Evolutionary conservation across 352 stramenopile genomes (phyloP), one percentile per base, ranked within the genome.

Genomic region (Phytophthora niederhauseri): DNA sequence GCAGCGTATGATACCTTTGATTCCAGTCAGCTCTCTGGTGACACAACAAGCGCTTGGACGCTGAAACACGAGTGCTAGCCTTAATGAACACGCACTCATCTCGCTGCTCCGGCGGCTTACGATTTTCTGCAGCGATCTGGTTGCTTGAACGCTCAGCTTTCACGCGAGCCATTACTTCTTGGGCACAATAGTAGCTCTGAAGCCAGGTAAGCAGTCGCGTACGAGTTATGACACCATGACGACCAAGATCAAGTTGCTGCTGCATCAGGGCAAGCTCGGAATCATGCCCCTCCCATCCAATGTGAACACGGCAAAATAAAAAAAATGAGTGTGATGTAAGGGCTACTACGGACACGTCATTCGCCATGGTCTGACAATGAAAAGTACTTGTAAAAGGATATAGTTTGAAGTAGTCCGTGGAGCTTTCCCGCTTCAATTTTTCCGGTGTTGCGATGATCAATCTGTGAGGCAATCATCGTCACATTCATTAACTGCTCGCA

Each of bases 381-480:
- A 17, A 51, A 15, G 7, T 7, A 36, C 11, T 8, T 52, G 34
- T 50, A 34, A 77, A 85, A 70, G 73, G 83, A 91, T 90, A 91
- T 90, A 50, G 66, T 73, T 72, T 75, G 75, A n/a, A 93, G 71
- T 2, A 93, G 61, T 2, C 64, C 36, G 5, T 57, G 76, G 0
- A 93, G 67, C 49, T 85, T 90, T 22, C 64, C 64, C 12, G 49
- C 55, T 19, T 90, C 81, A 24, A 91, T 64, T 56, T 73, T 78
- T 22, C 79, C 75, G 0, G 64, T 82, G 19, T 75, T 70, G 15
- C 68, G 66, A 31, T 61, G 54, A 68, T 92, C 84, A 50, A 80
- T 66, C 83, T 92, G 45, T 17, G 45, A 9, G 19, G n/a, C 11
- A 22, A 22, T 8, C 41, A 49, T 11, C 45, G 15, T 26, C 19